Conservation (phyloP, 257 asterid species). For the Craterostigma plantagineum region DNA sequence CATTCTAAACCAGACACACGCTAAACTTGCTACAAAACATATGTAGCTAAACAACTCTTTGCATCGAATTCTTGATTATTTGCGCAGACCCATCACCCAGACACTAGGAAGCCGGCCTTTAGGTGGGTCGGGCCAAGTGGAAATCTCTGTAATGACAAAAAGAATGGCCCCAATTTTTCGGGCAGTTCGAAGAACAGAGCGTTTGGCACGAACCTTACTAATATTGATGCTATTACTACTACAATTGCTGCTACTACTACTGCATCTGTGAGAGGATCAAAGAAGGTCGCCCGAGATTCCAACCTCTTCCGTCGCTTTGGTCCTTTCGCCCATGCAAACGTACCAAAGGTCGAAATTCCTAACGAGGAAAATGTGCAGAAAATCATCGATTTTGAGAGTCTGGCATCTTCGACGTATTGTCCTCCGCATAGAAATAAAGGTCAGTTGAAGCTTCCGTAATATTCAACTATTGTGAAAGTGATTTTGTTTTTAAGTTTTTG, state of each 20-base stretch:
- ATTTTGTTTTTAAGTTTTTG: no score
- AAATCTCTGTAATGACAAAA: conserved; percentile 10
- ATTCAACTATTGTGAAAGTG: no score
- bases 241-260: no score
- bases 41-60: no score
- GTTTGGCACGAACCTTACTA: no score
- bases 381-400: conserved; percentile 14
- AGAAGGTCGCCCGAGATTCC: no score
- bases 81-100: conserved; percentile 88
- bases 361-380: conserved; percentile 23
- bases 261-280: no score
- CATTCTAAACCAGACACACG: no score
- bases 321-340: conserved; percentile 80
- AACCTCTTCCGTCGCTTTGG: conserved; percentile 29
- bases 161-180: no score
- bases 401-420: conserved; percentile 36
- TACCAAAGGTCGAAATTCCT: conserved; percentile 26
- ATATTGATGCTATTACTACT: no score
- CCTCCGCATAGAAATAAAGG: conserved; percentile 95
- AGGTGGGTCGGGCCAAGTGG: conserved; percentile 65
- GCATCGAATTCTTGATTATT: conserved; percentile 2
- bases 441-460: conserved; percentile 10
- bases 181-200: no score
- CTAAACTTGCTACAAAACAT: no score
- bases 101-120: conserved; percentile 87